A percentile compares a stretch with the other conserved stretches of the same genome.
Evolutionary conservation across 805 yeast genomes (phyloP).

Genomic region (Candida koratica): DNA sequence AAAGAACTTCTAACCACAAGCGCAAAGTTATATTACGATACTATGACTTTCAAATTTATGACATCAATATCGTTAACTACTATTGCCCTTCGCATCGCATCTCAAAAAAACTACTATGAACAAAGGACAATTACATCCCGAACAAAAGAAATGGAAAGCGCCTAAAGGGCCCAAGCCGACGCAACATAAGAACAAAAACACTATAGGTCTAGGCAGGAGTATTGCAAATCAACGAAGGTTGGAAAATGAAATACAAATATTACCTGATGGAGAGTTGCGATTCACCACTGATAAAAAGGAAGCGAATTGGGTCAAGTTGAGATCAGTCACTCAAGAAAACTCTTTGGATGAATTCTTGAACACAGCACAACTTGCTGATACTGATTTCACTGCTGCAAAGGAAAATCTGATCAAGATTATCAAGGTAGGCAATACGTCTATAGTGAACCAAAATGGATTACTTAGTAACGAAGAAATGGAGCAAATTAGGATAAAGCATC

Average conservation of each 20-base stretch:
- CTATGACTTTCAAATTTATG: too few relatives aligned
- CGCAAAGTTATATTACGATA: too few relatives aligned
- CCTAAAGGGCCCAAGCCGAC: slow-evolving; percentile 93
- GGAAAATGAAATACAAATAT: slow-evolving; percentile 63
- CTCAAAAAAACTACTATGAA: slow-evolving; percentile 18
- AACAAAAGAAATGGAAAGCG: slow-evolving; percentile 70
- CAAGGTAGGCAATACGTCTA: slow-evolving; percentile 55
- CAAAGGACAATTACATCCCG: slow-evolving; percentile 43
- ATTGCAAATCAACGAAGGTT: slow-evolving; percentile 68
- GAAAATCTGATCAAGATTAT: slow-evolving; percentile 79
- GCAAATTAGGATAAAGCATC: slow-evolving; percentile 56
- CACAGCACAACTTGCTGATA: slow-evolving; percentile 94
- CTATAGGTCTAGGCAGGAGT: slow-evolving; percentile 81
- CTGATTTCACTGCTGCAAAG: slow-evolving; percentile 92
- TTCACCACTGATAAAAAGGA: slow-evolving; percentile 83
- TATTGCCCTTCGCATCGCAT: slow-evolving; percentile 9
- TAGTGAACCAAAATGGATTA: slow-evolving; percentile 41
- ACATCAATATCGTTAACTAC: too few relatives aligned
- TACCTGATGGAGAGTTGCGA: slow-evolving; percentile 86
- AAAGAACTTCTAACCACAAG: too few relatives aligned
- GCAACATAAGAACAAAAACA: slow-evolving; percentile 76
- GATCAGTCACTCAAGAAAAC: slow-evolving; percentile 92
- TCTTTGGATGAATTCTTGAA: slow-evolving; percentile 90
- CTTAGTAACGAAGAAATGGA: slow-evolving; percentile 65
- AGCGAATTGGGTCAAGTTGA: slow-evolving; percentile 82